Evolutionary conservation across 495 filamentous ascomycete species (phyloP).

Genomic region (Poronia punctata): DNA sequence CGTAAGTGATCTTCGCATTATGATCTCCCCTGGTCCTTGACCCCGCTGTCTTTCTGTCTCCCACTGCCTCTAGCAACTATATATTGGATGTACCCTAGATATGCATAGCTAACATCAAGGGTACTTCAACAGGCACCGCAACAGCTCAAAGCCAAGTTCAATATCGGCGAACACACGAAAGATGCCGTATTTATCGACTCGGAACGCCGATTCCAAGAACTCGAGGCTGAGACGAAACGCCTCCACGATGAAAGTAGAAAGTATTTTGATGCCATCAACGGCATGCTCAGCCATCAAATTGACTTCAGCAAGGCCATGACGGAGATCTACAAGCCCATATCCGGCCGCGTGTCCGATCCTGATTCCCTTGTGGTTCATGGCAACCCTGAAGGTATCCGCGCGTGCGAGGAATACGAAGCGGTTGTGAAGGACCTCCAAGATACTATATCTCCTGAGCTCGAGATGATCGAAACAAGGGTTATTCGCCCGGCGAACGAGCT

Average conservation of each 20-base stretch:
- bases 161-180: constrained; percentile 88
- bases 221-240: constrained; percentile 92
- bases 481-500: constrained; percentile 93
- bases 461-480: constrained; percentile 92
- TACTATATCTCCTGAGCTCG: constrained; percentile 81
- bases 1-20: constrained; percentile 41
- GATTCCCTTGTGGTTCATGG: constrained; percentile 72
- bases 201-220: constrained; percentile 86
- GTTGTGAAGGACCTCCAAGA: constrained; percentile 88
- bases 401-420: constrained; percentile 92
- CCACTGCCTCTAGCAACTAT: no score
- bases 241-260: constrained; percentile 93
- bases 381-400: constrained; percentile 88
- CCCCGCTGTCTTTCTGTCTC: not conserved
- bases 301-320: constrained; percentile 93
- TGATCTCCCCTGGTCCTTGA: not conserved
- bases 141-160: constrained; percentile 83
- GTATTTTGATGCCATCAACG: constrained; percentile 95
- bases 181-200: constrained; percentile 93
- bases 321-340: constrained; percentile 98
- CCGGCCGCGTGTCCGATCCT: constrained; percentile 89
- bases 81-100: no score
- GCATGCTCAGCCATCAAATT: constrained; percentile 96
- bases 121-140: constrained; percentile 77
- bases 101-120: no score